These are phyloP conservation scores for Fraxinus velutina DNA, from an alignment of 305 asterid genomes.

Conservation along the genomic window DNA sequence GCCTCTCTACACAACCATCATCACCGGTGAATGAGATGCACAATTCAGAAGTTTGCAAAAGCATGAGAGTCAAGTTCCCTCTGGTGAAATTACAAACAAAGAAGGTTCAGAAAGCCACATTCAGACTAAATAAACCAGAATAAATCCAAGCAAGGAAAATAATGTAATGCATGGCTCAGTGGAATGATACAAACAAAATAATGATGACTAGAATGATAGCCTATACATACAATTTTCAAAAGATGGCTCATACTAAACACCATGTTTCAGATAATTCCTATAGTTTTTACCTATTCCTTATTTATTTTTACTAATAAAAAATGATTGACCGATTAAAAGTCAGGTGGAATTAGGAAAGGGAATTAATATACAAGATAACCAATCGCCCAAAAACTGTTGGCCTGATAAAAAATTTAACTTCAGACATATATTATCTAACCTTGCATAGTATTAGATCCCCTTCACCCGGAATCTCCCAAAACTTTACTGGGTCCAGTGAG, in stretches of 20 bases:
- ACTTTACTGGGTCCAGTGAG: background rate
- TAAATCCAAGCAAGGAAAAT: background rate
- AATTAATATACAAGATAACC: background rate
- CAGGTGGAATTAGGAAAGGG: background rate
- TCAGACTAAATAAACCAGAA: constrained; percentile 11
- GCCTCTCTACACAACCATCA: constrained; percentile 68
- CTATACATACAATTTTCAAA: background rate
- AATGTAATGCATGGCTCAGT: background rate
- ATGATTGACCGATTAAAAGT: background rate
- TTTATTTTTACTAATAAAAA: background rate
- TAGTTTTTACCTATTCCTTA: background rate
- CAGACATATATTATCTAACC: background rate
- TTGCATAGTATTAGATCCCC: background rate
- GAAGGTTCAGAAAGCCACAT: constrained; percentile 25
- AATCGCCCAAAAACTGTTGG: background rate
- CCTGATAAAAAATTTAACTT: background rate
- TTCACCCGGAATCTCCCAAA: background rate
- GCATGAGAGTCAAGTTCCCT: constrained; percentile 77
- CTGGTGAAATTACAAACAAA: constrained; percentile 39
- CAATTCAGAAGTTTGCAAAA: constrained; percentile 81
- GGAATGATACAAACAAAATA: background rate
- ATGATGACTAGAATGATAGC: background rate
- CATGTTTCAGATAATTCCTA: background rate
- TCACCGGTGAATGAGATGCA: constrained; percentile 79
- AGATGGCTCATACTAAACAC: background rate